A percentile compares a stretch with the other conserved stretches of the same genome.
Conservation (phyloP, 306 rosid species). For the Amphicarpaea edgeworthii region DNA sequence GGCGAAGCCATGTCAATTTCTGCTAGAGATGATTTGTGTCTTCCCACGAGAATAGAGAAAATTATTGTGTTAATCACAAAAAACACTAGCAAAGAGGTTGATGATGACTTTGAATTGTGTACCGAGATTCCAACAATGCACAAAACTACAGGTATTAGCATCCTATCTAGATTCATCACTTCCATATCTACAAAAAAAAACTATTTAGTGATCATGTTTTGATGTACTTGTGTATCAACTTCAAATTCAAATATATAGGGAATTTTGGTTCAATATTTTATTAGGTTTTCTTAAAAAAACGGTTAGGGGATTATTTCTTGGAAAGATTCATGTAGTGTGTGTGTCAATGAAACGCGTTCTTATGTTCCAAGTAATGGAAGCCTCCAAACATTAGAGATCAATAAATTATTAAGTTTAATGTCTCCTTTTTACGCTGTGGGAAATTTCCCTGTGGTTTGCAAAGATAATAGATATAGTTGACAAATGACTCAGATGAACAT, state of each 20-base stretch:
- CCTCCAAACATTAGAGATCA: background rate
- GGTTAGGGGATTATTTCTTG: slow-evolving; percentile 34
- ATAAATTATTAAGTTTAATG: slow-evolving; percentile 24
- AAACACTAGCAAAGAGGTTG: slow-evolving; percentile 48
- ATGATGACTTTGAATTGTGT: slow-evolving; percentile 26
- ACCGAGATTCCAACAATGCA: slow-evolving; percentile 21
- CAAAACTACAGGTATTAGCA: slow-evolving; percentile 32
- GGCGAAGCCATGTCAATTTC: slow-evolving; percentile 21
- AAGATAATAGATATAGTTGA: background rate
- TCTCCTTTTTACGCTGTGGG: background rate
- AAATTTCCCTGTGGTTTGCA: background rate
- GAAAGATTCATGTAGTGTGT: slow-evolving; percentile 32
- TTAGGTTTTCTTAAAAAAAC: background rate
- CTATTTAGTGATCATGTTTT: background rate
- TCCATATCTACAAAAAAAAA: slow-evolving; percentile 9
- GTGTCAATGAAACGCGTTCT: slow-evolving; percentile 5
- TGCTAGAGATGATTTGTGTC: slow-evolving; percentile 28
- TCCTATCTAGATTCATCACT: slow-evolving; percentile 40
- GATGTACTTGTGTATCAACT: background rate
- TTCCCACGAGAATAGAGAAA: slow-evolving; percentile 38
- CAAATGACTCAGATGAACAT: background rate
- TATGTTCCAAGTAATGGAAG: slow-evolving; percentile 30
- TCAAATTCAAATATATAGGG: background rate
- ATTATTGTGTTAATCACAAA: slow-evolving; percentile 48
- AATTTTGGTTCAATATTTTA: slow-evolving; percentile 14